These are phyloP conservation scores for Mycena venus DNA, from an alignment of 768 basidiomycete genomes.

Conservation along the genomic window DNA sequence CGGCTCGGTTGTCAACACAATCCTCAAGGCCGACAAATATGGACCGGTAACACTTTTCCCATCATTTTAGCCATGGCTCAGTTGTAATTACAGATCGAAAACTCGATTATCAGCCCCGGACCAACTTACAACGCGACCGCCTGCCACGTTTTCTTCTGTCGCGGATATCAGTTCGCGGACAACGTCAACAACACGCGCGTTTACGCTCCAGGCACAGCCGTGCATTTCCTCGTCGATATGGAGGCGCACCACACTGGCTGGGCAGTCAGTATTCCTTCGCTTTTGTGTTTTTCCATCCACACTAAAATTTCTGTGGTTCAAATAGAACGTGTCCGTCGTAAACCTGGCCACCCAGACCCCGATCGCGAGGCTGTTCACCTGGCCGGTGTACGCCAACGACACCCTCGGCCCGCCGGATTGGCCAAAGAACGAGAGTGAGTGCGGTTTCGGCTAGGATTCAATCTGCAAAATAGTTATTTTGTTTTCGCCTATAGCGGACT, in stretches of 20 bases:
- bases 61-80: not conserved
- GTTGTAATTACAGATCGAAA: slow-evolving; percentile 45
- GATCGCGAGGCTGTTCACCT: slow-evolving; percentile 47
- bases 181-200: slow-evolving; percentile 44
- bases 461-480: not conserved
- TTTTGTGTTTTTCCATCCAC: not conserved
- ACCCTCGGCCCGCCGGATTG: slow-evolving; percentile 45
- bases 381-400: slow-evolving; percentile 50
- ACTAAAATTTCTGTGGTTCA: not conserved
- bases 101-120: slow-evolving; percentile 44
- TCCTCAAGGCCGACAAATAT: slow-evolving; percentile 44
- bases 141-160: slow-evolving; percentile 52
- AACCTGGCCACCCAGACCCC: slow-evolving; percentile 44
- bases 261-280: slow-evolving; percentile 40
- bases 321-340: slow-evolving; percentile 51
- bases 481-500: slow-evolving; percentile 44
- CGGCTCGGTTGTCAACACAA: slow-evolving; percentile 44
- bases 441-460: not conserved
- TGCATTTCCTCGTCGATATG: slow-evolving; percentile 48
- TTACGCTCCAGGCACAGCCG: slow-evolving; percentile 45
- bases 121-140: slow-evolving; percentile 45
- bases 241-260: slow-evolving; percentile 51
- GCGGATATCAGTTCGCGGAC: slow-evolving; percentile 49
- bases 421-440: slow-evolving; percentile 52
- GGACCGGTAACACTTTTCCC: slow-evolving; percentile 39